Percentiles rank a stretch among this genome's conserved stretches.
These are phyloP conservation scores for Entomortierella parvispora DNA, from an alignment of 192 early-diverging fungal species.

Conservation along the genomic window DNA sequence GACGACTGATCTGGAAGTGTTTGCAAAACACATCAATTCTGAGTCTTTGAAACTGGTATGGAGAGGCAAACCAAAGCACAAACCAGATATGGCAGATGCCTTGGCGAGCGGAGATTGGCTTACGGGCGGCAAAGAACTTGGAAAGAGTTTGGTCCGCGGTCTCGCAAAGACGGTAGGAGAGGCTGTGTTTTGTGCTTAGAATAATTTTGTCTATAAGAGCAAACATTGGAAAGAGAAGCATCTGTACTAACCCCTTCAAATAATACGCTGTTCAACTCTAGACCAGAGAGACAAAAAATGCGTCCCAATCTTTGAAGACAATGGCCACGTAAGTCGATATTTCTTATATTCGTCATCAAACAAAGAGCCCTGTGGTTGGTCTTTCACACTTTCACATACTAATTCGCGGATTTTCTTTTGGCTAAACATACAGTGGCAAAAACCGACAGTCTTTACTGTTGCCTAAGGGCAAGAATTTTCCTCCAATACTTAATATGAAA, in stretches of 20 bases:
- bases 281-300: conserved; percentile 42
- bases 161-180: conserved; percentile 45
- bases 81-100: conserved; percentile 49
- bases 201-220: too few relatives aligned
- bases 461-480: conserved; percentile 25
- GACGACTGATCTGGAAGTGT: conserved; percentile 57
- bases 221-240: too few relatives aligned
- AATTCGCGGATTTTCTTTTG: not conserved
- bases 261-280: too few relatives aligned
- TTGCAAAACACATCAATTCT: conserved; percentile 54
- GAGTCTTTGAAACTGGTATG: conserved; percentile 58
- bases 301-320: conserved; percentile 35
- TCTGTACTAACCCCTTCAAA: too few relatives aligned
- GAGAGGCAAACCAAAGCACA: conserved; percentile 57
- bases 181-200: too few relatives aligned
- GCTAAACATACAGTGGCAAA: conserved; percentile 22
- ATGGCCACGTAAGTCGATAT: conserved; percentile 36
- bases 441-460: conserved; percentile 32
- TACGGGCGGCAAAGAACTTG: conserved; percentile 54
- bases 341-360: too few relatives aligned
- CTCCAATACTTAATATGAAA: conserved; percentile 11
- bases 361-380: too few relatives aligned
- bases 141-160: conserved; percentile 55
- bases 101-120: conserved; percentile 54
- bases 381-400: not conserved